These are phyloP conservation scores for Trichoderma sp. DNA, from an alignment of 2,329 filamentous ascomycete genomes.

Conservation along the genomic window DNA sequence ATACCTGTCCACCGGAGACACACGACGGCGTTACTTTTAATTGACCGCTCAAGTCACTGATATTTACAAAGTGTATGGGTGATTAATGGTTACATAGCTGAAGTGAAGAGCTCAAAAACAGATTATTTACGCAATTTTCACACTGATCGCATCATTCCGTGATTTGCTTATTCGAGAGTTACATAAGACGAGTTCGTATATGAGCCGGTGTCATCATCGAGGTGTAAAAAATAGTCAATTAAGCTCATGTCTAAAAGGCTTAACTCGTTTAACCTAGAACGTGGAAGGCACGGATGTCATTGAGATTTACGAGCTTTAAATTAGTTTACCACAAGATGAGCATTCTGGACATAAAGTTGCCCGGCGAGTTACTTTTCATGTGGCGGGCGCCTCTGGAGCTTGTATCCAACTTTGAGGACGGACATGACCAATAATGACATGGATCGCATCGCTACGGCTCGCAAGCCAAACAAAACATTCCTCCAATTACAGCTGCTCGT, in stretches of 20 bases:
- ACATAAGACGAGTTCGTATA: not conserved
- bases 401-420: not conserved
- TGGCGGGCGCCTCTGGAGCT: conserved; percentile 1
- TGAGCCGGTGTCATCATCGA: not conserved
- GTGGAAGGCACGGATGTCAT: not conserved
- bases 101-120: conserved; percentile 6
- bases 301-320: not conserved
- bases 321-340: not conserved
- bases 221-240: not conserved
- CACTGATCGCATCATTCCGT: not conserved
- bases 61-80: not conserved
- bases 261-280: not conserved
- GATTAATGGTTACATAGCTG: conserved; percentile 1
- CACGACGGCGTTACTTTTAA: conserved; percentile 16
- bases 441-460: not conserved
- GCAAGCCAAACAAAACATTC: not conserved
- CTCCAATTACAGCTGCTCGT: not conserved
- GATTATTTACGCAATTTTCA: not conserved
- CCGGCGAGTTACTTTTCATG: not conserved
- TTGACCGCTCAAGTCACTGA: not conserved
- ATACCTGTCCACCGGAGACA: conserved; percentile 5
- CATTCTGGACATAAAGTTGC: not conserved
- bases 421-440: not conserved
- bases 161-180: not conserved
- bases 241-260: not conserved